These are phyloP conservation scores for Teunomyces atbi DNA, from an alignment of 805 yeast genomes.

Conservation along the genomic window DNA sequence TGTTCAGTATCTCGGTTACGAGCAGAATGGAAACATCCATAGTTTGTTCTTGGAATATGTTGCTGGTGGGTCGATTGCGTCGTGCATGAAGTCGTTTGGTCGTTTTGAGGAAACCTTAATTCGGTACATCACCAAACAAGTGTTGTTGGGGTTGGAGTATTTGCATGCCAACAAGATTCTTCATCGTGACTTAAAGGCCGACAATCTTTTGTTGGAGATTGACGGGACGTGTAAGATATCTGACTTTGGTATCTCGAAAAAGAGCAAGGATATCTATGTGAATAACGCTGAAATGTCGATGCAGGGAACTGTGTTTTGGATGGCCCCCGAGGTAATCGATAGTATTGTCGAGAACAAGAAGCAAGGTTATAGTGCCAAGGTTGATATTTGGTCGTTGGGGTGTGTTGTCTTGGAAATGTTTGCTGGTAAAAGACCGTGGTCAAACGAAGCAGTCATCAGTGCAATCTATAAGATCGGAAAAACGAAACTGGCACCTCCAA, in stretches of 20 bases:
- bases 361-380: conserved; percentile 95
- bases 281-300: conserved; percentile 94
- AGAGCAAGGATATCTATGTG: conserved; percentile 70
- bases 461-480: conserved; percentile 90
- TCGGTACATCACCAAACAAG: conserved; percentile 71
- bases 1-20: conserved; percentile 95
- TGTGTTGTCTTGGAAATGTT: conserved; percentile 97
- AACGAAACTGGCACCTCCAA: conserved; percentile 89
- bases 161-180: conserved; percentile 83
- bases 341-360: conserved; percentile 68
- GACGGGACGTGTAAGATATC: conserved; percentile 95
- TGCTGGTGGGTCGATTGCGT: conserved; percentile 96
- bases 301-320: conserved; percentile 99
- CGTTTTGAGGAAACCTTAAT: conserved; percentile 78
- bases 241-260: conserved; percentile 94
- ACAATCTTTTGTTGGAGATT: conserved; percentile 79
- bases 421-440: conserved; percentile 98
- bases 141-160: conserved; percentile 81
- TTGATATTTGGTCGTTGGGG: conserved; percentile 97
- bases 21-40: conserved; percentile 68
- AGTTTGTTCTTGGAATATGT: conserved; percentile 92
- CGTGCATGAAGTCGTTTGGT: conserved; percentile 79
- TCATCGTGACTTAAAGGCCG: conserved; percentile 94
- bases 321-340: conserved; percentile 99
- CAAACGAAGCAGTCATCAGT: conserved; percentile 89